Base-by-base conservation (phyloP, 2,329 filamentous ascomycete species). In the Cladophialophora psammophila region DNA sequence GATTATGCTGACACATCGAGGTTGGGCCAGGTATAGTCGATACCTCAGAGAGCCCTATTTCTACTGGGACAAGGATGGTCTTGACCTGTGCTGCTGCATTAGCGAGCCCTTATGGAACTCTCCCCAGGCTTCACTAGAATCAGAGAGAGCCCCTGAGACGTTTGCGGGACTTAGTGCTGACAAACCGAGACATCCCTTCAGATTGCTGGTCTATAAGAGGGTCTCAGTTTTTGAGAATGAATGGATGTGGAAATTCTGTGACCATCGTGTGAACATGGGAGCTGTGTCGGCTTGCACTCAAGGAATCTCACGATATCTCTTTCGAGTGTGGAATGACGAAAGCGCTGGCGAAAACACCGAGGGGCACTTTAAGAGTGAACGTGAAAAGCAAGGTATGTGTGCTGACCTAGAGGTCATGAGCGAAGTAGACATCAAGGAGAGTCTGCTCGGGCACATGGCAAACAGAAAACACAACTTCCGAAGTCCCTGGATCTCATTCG, bases 401-500 rank as follows among this genome's bases (percentile, higher is more conserved):
- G 52, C 32, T 8, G 60, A 55, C 13, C 26, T 64, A 3, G 62
- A 64, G 31, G 2, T 34, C 52, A 64, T 53, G 54, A 45, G 7
- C 10, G 62, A 64, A 26, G 6, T 10, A n/a, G 60, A 56, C 20
- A 34, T 63, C 31, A n/a, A n/a, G 15, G 60, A 63, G 1, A 56
- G 38, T 40, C 52, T 63, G 26, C 8, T 10, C 1, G 26, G 31
- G 7, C 60, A 63, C 32, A 59, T 59, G 31, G 4, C 13, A 13
- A 20, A 13, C 10, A 35, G 32, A 26, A 63, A 56, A 45, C 48
- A 31, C 3, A 7, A 7, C 26, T 66, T 61, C 26, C 45, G 32
- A 18, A 66, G 63, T 26, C 63, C 34, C 15, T 61, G 57, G 50
- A 32, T 66, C 8, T 66, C 63, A 12, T 60, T 66, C 15, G n/a